Evolutionary conservation across 2,329 filamentous ascomycete species (phyloP).

Genomic region (Cladosporium sp.): DNA sequence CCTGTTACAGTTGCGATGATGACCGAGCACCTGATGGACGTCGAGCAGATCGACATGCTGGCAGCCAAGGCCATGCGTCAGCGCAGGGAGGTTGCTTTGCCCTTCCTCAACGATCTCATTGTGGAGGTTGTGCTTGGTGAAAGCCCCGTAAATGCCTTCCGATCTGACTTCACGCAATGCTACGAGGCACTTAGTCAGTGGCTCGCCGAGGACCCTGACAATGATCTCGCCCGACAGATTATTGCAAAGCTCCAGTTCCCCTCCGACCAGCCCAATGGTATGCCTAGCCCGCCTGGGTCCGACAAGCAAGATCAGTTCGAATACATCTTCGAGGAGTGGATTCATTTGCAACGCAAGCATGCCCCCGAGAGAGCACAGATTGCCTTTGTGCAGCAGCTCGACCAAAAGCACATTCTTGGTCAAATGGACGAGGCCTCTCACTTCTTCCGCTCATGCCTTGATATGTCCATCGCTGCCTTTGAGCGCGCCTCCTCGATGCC

Average conservation of each 20-base stretch:
- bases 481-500: conserved; percentile 64
- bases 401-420: conserved; percentile 67
- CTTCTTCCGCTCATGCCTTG: conserved; percentile 78
- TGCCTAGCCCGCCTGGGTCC: conserved; percentile 53
- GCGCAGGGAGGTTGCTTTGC: conserved; percentile 66
- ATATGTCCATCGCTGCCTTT: conserved; percentile 71
- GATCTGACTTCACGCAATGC: conserved; percentile 80
- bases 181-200: conserved; percentile 77
- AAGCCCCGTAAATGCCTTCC: conserved; percentile 65
- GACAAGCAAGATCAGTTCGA: conserved; percentile 78
- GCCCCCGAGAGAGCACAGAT: conserved; percentile 66
- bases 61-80: conserved; percentile 69
- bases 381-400: conserved; percentile 81
- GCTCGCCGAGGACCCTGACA: conserved; percentile 68
- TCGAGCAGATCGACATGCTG: conserved; percentile 57
- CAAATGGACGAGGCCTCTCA: conserved; percentile 70
- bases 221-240: conserved; percentile 64
- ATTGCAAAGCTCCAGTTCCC: conserved; percentile 60
- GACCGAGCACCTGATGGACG: conserved; percentile 56
- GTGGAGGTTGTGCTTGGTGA: conserved; percentile 75
- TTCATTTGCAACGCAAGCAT: conserved; percentile 73
- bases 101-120: conserved; percentile 75
- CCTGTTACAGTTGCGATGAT: conserved; percentile 58
- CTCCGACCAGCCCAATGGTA: conserved; percentile 52
- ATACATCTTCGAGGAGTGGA: conserved; percentile 96